These are phyloP conservation scores for Avena atlantica DNA, from an alignment of 176 grass and related monocot genomes.

Conservation along the genomic window DNA sequence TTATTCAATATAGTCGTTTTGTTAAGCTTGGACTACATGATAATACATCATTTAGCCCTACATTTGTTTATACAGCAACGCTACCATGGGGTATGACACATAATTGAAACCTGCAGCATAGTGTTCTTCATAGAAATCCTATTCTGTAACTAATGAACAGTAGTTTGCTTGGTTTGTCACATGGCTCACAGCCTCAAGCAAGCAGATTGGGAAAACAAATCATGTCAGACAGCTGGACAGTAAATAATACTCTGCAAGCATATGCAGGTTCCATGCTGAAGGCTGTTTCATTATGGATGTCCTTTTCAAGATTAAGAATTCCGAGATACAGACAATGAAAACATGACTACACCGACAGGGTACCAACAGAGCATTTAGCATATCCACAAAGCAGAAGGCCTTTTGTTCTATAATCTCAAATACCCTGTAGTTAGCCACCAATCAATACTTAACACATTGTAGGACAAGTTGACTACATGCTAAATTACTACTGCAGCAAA, in stretches of 20 bases:
- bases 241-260: background rate
- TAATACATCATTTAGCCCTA: conserved; percentile 18
- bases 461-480: conserved; percentile 36
- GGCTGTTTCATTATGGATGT: background rate
- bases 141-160: conserved; percentile 2
- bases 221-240: background rate
- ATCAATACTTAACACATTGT: conserved; percentile 23
- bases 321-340: background rate
- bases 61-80: conserved; percentile 15
- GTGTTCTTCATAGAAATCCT: background rate
- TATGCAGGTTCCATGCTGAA: conserved; percentile 14
- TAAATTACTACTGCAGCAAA: conserved; percentile 27
- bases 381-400: background rate
- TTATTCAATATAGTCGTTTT: background rate
- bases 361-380: conserved; percentile 22
- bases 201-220: background rate
- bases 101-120: background rate
- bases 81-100: background rate
- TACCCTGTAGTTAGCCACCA: background rate
- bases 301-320: conserved; percentile 18
- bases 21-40: background rate
- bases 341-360: conserved; percentile 6
- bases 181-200: conserved; percentile 4
- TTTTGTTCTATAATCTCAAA: conserved; percentile 23
- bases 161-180: conserved; percentile 11